Base-by-base conservation (phyloP, 441 rosid genomes). In the Gossypium gossypioides region DNA sequence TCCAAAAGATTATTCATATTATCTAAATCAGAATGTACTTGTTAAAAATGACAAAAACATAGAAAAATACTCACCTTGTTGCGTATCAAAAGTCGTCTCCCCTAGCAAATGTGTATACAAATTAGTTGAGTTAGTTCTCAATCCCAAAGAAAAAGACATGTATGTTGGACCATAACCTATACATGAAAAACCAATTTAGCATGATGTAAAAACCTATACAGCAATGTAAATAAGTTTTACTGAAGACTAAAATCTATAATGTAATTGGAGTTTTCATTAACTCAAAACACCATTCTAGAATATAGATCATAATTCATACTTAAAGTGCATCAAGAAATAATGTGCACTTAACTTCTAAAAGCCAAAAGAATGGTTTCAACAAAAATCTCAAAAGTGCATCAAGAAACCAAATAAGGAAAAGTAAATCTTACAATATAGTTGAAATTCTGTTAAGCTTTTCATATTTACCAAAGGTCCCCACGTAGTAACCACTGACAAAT, bases 1-100 rank as follows among this genome's bases (percentile, higher is more conserved):
- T 4, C 3, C 0, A 0, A 3, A 1, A 3, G 37, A 6, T 66
- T 3, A n/a, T n/a, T 21, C 21, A 52, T 52, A 48, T 13, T 10
- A 40, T 61, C 68, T n/a, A 64, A 64, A 64, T 64, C 32, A 19
- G 18, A 52, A 18, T 52, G 57, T 3, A 4, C 55, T 16, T 18
- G n/a, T 60, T 70, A 75, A 48, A 64, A 40, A 32, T 50, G 50
- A 34, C 22, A 10, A 42, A 18, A 12, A 34, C 40, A 34, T 6
- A 34, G 40, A 25, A 15, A 48, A 27, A 15, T 15, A 22, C 76
- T 72, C 46, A 75, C 76, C 79, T 75, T 75, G 55, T 60, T 40
- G n/a, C 22, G 7, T 21, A 15, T 25, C 68, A 13, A 56, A 75
- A 10, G 5, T 40, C 55, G 24, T 51, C 55, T 22, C 13, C 21